Evolutionary conservation across 352 stramenopile species (phyloP).

Genomic region (Phytophthora fragariae): DNA sequence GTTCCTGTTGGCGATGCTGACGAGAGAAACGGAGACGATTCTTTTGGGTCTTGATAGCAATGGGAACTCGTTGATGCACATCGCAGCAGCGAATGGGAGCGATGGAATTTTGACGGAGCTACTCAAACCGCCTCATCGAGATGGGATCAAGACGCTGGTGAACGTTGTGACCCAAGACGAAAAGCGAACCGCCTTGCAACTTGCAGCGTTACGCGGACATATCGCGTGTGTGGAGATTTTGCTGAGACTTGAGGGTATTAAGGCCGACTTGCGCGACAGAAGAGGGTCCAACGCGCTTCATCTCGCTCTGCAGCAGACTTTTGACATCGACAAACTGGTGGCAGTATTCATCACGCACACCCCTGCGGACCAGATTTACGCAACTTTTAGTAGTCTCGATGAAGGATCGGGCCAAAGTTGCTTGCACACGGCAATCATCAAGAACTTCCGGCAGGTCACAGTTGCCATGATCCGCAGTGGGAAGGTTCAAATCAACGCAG

Average conservation of each 20-base stretch:
- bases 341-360: conserved; percentile 46
- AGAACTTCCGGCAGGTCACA: conserved; percentile 60
- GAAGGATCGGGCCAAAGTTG: conserved; percentile 53
- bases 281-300: conserved; percentile 67
- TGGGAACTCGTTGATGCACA: conserved; percentile 59
- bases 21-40: conserved; percentile 23
- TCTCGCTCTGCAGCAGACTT: conserved; percentile 64
- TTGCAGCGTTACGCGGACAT: conserved; percentile 55
- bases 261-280: conserved; percentile 36
- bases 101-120: conserved; percentile 46
- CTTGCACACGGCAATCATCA: conserved; percentile 71
- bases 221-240: conserved; percentile 47
- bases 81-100: conserved; percentile 49
- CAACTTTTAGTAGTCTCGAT: conserved; percentile 57
- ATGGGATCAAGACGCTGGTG: conserved; percentile 36
- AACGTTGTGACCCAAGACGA: conserved; percentile 51
- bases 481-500: conserved; percentile 54
- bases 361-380: conserved; percentile 26
- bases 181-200: conserved; percentile 54
- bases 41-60: conserved; percentile 47
- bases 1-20: conserved; percentile 34
- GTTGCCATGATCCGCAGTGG: conserved; percentile 53
- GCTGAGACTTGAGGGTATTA: conserved; percentile 34
- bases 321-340: conserved; percentile 69
- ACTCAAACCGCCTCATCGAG: conserved; percentile 16